These are phyloP conservation scores for Prunus yedoensis DNA, from an alignment of 331 rosid genomes.

Conservation along the genomic window DNA sequence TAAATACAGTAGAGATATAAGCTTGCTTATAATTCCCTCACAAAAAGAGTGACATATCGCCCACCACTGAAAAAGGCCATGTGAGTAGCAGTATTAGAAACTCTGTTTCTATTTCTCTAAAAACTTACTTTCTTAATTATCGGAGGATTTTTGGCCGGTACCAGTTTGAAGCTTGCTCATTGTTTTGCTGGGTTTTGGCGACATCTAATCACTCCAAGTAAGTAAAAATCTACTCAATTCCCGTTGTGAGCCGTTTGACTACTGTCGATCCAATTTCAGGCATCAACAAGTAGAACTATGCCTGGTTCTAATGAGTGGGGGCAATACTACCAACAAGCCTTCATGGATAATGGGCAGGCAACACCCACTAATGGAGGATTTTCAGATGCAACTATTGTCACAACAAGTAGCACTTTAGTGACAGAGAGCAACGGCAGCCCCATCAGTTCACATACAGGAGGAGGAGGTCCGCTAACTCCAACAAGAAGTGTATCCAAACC, in stretches of 20 bases:
- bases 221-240: background rate
- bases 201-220: background rate
- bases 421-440: slow-evolving; percentile 3
- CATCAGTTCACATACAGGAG: background rate
- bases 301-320: slow-evolving; percentile 41
- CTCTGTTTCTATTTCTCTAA: background rate
- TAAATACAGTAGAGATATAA: slow-evolving; percentile 11
- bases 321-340: slow-evolving; percentile 42
- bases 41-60: slow-evolving; percentile 6
- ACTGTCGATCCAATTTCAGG: background rate
- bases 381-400: slow-evolving; percentile 26
- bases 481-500: slow-evolving; percentile 44
- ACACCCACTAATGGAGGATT: slow-evolving; percentile 7
- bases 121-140: background rate
- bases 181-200: background rate
- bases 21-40: slow-evolving; percentile 19
- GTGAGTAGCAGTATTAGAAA: background rate
- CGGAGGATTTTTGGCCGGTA: background rate
- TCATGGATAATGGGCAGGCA: slow-evolving; percentile 20
- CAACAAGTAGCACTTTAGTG: background rate
- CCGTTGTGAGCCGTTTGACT: background rate
- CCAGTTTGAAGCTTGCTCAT: background rate
- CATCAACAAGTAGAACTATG: slow-evolving; percentile 1
- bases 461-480: slow-evolving; percentile 29
- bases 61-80: background rate